Evolutionary conservation across 2,329 filamentous ascomycete species (phyloP).

Genomic region (Helminthosporium solani): DNA sequence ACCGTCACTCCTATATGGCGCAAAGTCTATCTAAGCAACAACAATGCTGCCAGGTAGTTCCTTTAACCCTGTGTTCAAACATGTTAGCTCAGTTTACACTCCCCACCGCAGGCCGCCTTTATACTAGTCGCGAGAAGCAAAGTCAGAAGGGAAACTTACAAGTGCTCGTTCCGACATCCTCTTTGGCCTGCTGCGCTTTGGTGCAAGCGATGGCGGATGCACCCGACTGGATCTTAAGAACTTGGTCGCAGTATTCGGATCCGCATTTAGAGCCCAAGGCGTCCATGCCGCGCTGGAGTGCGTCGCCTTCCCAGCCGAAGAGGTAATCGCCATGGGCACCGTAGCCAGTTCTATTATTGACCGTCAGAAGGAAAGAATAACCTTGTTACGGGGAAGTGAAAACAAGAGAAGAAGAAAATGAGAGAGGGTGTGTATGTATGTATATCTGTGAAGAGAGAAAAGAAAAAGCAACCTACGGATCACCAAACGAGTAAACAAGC

Average conservation of each 20-base stretch:
- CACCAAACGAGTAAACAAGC: conserved; percentile 36
- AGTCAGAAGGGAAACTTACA: conserved; percentile 13
- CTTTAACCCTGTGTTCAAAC: conserved; percentile 8
- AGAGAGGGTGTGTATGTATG: too few relatives aligned
- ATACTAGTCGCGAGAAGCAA: neutral
- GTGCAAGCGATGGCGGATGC: conserved; percentile 23
- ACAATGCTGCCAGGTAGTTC: conserved; percentile 13
- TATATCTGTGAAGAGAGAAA: neutral
- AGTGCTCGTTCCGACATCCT: conserved; percentile 16
- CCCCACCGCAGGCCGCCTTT: too few relatives aligned
- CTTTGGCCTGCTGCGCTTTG: conserved; percentile 21
- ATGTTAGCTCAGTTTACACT: too few relatives aligned
- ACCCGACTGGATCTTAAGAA: conserved; percentile 19
- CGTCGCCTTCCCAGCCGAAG: conserved; percentile 22
- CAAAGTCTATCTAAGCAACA: neutral
- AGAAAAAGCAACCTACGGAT: conserved; percentile 38
- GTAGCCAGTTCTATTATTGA: conserved; percentile 17
- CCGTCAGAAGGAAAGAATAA: neutral
- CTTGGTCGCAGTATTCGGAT: conserved; percentile 18
- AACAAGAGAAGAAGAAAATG: neutral
- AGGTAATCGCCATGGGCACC: conserved; percentile 29
- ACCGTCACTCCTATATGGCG: too few relatives aligned
- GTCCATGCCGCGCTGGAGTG: conserved; percentile 20
- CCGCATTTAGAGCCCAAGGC: conserved; percentile 17
- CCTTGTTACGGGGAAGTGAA: too few relatives aligned